Base-by-base conservation (phyloP, 192 early-diverging fungal genomes). In the Dispira parvispora region DNA sequence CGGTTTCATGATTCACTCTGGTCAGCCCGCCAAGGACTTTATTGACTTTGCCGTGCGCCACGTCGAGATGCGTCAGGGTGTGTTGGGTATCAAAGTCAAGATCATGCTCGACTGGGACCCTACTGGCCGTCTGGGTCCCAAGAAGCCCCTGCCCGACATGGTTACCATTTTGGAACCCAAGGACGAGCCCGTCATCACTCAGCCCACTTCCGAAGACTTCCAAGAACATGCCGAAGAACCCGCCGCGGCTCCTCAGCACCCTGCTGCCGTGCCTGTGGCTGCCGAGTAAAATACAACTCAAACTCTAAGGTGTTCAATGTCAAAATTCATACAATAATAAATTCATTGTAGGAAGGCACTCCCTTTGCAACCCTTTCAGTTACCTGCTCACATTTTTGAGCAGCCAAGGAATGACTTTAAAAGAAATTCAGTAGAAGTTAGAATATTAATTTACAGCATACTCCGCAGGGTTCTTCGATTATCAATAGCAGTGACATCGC, bases 1-100 rank as follows among this genome's bases (percentile, higher is more conserved):
- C 71, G 96, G 96, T 67, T 96, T 98, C 87, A 95, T 98, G 92
- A 88, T 98, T 78, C 92, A 98, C 90, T 95, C 93, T 74, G 96
- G 96, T 82, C 88, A 96, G 77, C 96, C 96, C 75, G 88, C 91
- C 72, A 78, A 81, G 73, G 89, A 94, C 77, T 94, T 83, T 75
- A 94, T 98, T 73, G 92, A 96, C 84, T 79, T 82, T 55, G 93
- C 96, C 60, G 88, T 92, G 66, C 89, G 96, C 69, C 92, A 94
- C 88, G 96, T 98, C 65, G 80, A 95, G 66, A 84, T 98, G 74
- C 86, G 92, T 72, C 96, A 98, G 79, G 96, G 96, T 82, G 94
- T 98, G 62, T 78, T 98, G 61, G 96, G 96, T 79, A 88, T 98
- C 84, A 94, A 94, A 86, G 96, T 98, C 77, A 98, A 98, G 90